Base-by-base conservation (phyloP, 73 alveolate genomes). In the Paramecium pentaurelia region DNA sequence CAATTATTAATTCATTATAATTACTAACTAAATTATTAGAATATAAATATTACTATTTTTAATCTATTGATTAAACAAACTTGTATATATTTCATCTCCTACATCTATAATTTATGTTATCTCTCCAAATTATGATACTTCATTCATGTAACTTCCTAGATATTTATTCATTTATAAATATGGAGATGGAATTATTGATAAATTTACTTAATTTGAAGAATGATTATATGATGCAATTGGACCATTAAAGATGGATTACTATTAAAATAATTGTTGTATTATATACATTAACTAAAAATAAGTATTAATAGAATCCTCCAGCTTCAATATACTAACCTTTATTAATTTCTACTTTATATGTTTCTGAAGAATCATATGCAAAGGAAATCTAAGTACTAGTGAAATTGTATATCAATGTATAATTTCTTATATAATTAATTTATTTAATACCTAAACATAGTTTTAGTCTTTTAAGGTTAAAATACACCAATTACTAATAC, bases 151-250 rank as follows among this genome's bases (percentile, higher is more conserved):
- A 10, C 18, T 18, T 12, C 88, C 88, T 20, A 75, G n/a, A 14
- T 75, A 75, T 75, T 75, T 75, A 40, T 75, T 75, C 42, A 37
- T 37, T n/a, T 75, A 16, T 37, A 75, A 18, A 75, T 75, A 75
- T 34, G 58, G 60, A 37, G 68, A 22, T 34, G 88, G 88, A 37
- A 34, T 11, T 1, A 75, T 34, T 32, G 70, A 54, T 8, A 54
- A 54, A 22, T 54, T 18, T 8, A 18, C 1, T 22, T 54, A 4
- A 6, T 54, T 40, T 40, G 49, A 54, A 8, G 70, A 54, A 14
- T 54, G 22, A 54, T 34, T 18, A 75, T 75, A 75, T 10, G 18
- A 14, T 6, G 25, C 60, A 40, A 75, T 75, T 0, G 88, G 88
- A 9, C 88, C 88, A 14, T 32, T 34, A 22, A 75, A 75, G 5